Conservation (phyloP, 768 basidiomycete species). For the Russula griseocarnosa region DNA sequence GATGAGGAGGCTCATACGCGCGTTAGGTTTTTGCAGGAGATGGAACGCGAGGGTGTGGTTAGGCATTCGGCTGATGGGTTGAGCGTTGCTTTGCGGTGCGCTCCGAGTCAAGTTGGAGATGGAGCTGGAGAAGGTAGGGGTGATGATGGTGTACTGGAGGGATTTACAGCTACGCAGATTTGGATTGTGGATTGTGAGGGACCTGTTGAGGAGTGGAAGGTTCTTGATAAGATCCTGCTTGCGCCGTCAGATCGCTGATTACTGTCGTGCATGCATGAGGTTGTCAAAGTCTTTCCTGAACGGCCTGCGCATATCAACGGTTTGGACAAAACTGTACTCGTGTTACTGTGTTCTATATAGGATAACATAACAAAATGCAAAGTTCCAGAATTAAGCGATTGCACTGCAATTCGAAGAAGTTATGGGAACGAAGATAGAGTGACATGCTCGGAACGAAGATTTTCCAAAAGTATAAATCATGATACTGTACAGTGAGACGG, state of each 20-base stretch:
- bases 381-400: background rate
- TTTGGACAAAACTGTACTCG: background rate
- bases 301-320: background rate
- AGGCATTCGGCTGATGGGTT: slow-evolving; percentile 22
- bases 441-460: background rate
- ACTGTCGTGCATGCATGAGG: no score
- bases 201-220: slow-evolving; percentile 54
- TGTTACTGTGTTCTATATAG: background rate
- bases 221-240: slow-evolving; percentile 40
- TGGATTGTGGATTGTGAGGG: slow-evolving; percentile 62
- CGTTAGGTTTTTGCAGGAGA: slow-evolving; percentile 42
- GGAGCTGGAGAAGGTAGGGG: background rate
- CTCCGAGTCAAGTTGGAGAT: slow-evolving; percentile 9
- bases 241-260: slow-evolving; percentile 8
- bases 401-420: background rate
- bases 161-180: slow-evolving; percentile 48
- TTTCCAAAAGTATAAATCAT: background rate
- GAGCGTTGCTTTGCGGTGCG: slow-evolving; percentile 38
- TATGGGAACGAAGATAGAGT: background rate
- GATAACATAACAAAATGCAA: background rate
- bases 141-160: slow-evolving; percentile 29
- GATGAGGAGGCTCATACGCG: slow-evolving; percentile 63
- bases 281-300: background rate
- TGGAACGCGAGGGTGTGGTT: slow-evolving; percentile 41
- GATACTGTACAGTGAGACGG: slow-evolving; percentile 21